Evolutionary conservation across 305 asterid species (phyloP), one percentile per base, ranked within the genome.

Genomic region (Ilex paraguariensis): DNA sequence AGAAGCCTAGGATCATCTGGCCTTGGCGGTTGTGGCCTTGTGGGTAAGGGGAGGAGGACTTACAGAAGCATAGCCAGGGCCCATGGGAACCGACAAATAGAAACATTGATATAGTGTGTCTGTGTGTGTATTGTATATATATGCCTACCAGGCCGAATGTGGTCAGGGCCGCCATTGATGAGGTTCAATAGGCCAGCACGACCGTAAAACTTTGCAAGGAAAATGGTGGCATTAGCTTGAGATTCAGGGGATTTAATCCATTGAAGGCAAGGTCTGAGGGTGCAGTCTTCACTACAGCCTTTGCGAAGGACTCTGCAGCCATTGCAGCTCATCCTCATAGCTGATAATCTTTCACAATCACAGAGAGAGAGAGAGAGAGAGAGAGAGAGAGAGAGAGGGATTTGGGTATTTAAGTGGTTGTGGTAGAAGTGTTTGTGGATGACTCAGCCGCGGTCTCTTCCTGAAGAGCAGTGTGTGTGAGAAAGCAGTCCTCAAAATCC

Each of bases 181-280:
- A 90, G 95, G 75, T 87, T 85, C 75, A 87, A 40, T 45, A 90
- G 95, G 0, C 97, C 97, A 44, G 97, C 95, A 6, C 97, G 91
- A 79, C 97, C 97, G 45, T 83, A 90, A 65, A 90, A 90, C 65
- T 85, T 90, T 55, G 95, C 95, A 0, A 90, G 95, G 15, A 90
- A 90, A 31, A 85, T 80, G 44, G 97, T 87, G 49, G 95, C 97
- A 76, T 87, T 83, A 63, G 86, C 95, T 70, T 90, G 97, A 7
- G 97, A 77, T 5, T 85, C 83, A 11, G 95, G 83, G 3, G 88
- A 77, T 59, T 62, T 70, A 59, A 90, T 85, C 95, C 97, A 85
- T 9, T 79, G 78, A 44, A 90, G 85, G 54, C 82, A 87, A 10
- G 91, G 86, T 0, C 94, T 66, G 3, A 90, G 76, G 11, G 64